Percentiles rank a stretch among this genome's conserved stretches.
phyloP scores from a whole-genome alignment of 2,329 filamentous ascomycete genomes.

The Thielaviopsis musarum region DNA sequence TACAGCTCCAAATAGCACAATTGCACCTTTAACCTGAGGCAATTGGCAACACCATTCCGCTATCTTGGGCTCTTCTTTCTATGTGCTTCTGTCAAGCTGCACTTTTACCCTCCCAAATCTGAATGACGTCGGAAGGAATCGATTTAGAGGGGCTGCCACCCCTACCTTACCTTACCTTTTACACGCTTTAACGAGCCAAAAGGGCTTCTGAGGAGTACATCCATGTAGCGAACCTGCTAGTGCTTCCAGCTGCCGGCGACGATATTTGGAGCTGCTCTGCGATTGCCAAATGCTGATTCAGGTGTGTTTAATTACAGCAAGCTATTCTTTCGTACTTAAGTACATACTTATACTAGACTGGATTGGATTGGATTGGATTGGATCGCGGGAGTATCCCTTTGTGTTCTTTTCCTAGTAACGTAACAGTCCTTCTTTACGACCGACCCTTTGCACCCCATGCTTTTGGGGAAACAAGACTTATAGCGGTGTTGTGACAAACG shows the following conservation, averaged over 20 bases:
- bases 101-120: not conserved
- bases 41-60: not conserved
- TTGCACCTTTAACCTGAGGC: not conserved
- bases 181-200: not conserved
- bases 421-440: not conserved
- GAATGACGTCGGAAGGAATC: not conserved
- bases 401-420: not conserved
- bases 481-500: not conserved
- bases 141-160: not conserved
- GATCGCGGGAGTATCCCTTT: not conserved
- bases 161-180: not conserved
- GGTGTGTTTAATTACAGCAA: no score
- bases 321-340: no score
- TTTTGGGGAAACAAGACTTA: not conserved
- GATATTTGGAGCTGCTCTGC: not conserved
- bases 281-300: no score
- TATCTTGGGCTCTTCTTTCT: not conserved
- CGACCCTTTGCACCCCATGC: not conserved
- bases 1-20: not conserved
- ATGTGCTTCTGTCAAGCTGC: not conserved
- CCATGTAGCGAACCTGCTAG: not conserved
- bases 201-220: not conserved
- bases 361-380: no score
- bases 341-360: no score
- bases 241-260: not conserved